Conservation (phyloP, 345 rosid genomes). For the Salix suchowensis region DNA sequence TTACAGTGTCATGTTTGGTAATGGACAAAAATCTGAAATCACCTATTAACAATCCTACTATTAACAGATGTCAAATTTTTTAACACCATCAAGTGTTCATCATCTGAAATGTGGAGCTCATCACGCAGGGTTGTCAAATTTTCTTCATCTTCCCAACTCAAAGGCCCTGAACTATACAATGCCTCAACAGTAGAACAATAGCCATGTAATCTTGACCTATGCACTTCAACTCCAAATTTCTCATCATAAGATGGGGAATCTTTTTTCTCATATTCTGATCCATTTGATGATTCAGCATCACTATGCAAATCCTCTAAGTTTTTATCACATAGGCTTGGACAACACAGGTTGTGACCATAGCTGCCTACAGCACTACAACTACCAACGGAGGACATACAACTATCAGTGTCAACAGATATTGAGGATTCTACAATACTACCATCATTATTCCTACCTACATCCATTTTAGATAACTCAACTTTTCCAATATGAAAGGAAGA, state of each 20-base stretch:
- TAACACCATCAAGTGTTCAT: constrained; percentile 32
- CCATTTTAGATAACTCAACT: constrained; percentile 11
- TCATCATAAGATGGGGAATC: neutral
- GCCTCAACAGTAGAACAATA: constrained; percentile 10
- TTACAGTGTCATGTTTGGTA: neutral
- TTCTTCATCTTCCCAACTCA: constrained; percentile 36
- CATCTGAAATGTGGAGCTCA: constrained; percentile 31
- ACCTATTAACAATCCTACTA: constrained; percentile 14
- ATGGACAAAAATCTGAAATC: constrained; percentile 2
- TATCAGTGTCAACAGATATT: constrained; percentile 10
- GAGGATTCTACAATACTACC: constrained; percentile 7
- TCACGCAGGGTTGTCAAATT: constrained; percentile 25
- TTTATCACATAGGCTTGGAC: neutral
- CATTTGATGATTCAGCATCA: constrained; percentile 30
- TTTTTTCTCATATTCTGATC: neutral
- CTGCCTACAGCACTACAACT: constrained; percentile 25
- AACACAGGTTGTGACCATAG: constrained; percentile 2
- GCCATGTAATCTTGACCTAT: constrained; percentile 11
- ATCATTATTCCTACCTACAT: constrained; percentile 7
- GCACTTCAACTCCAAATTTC: constrained; percentile 9
- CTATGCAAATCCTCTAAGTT: constrained; percentile 11
- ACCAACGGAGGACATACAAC: constrained; percentile 38
- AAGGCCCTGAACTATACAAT: constrained; percentile 32
- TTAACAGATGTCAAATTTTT: constrained; percentile 29
- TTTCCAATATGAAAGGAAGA: constrained; percentile 19